These are phyloP conservation scores for Mentha longifolia DNA, from an alignment of 257 asterid genomes.

Conservation along the genomic window DNA sequence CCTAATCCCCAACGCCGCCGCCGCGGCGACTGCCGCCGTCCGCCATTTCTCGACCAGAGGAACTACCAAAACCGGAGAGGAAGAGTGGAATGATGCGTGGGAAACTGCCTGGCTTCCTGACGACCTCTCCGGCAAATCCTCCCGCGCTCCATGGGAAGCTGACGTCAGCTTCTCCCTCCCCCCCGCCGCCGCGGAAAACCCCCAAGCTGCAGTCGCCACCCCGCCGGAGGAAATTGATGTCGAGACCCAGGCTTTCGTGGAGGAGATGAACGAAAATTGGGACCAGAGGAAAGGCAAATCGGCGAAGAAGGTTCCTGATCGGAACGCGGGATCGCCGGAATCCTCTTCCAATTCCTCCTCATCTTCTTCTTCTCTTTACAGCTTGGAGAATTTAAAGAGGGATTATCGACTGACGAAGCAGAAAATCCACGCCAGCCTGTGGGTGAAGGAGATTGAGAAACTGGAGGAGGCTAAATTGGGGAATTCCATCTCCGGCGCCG, in stretches of 20 bases:
- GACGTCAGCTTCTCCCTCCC: constrained; percentile 70
- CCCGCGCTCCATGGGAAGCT: constrained; percentile 83
- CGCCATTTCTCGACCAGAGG: constrained; percentile 46
- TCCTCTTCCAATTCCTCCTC: constrained; percentile 23
- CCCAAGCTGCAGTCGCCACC: constrained; percentile 38
- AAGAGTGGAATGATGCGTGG: constrained; percentile 93
- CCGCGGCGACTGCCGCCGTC: background rate
- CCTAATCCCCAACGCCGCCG: constrained; percentile 41
- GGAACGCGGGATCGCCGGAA: constrained; percentile 23
- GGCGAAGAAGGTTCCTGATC: constrained; percentile 33
- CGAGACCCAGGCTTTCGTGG: constrained; percentile 87
- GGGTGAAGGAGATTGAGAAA: constrained; percentile 96
- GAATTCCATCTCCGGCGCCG: constrained; percentile 51
- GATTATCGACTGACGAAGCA: constrained; percentile 91
- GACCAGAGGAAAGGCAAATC: constrained; percentile 85
- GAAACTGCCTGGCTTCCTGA: constrained; percentile 95
- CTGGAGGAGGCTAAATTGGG: constrained; percentile 87
- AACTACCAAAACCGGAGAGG: constrained; percentile 47
- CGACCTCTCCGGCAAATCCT: constrained; percentile 58
- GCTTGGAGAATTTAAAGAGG: constrained; percentile 76
- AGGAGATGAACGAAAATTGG: constrained; percentile 96
- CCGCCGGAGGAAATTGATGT: constrained; percentile 51
- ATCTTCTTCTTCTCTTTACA: constrained; percentile 49
- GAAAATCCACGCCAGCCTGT: constrained; percentile 80
- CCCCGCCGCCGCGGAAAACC: constrained; percentile 24